Evolutionary conservation across 2,329 filamentous ascomycete species (phyloP).

Genomic region (Sphaerulina musiva): DNA sequence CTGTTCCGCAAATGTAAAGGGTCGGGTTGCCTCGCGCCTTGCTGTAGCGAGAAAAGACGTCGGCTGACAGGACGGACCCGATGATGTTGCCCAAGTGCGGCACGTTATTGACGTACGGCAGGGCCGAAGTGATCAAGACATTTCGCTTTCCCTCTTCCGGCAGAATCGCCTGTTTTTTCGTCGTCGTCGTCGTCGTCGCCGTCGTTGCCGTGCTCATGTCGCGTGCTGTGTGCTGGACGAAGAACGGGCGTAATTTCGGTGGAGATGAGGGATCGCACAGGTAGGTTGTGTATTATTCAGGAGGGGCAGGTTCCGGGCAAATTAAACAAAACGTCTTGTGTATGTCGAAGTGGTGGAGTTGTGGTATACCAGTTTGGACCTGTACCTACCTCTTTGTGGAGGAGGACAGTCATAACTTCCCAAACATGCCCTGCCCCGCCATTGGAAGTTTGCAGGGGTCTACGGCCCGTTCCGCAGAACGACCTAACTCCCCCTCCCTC

Average conservation of each 20-base stretch:
- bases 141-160: conserved; percentile 62
- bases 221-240: conserved; percentile 3
- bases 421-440: too few species aligned
- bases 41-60: conserved; percentile 69
- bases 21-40: conserved; percentile 73
- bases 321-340: too few species aligned
- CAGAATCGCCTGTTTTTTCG: conserved; percentile 33
- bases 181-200: not conserved
- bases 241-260: not conserved
- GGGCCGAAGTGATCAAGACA: conserved; percentile 81
- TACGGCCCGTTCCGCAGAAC: too few species aligned
- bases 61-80: conserved; percentile 78
- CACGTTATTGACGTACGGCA: conserved; percentile 73
- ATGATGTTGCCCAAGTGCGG: conserved; percentile 85
- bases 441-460: not conserved
- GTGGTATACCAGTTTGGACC: too few species aligned
- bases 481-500: too few species aligned
- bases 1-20: conserved; percentile 78
- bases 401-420: too few species aligned
- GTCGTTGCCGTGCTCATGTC: conserved; percentile 5
- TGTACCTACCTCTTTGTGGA: too few species aligned
- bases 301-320: too few species aligned
- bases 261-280: too few species aligned
- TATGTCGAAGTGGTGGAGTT: too few species aligned
- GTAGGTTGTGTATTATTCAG: too few species aligned